Conservation (phyloP, 768 basidiomycete species). For the Termitomyces sp. region DNA sequence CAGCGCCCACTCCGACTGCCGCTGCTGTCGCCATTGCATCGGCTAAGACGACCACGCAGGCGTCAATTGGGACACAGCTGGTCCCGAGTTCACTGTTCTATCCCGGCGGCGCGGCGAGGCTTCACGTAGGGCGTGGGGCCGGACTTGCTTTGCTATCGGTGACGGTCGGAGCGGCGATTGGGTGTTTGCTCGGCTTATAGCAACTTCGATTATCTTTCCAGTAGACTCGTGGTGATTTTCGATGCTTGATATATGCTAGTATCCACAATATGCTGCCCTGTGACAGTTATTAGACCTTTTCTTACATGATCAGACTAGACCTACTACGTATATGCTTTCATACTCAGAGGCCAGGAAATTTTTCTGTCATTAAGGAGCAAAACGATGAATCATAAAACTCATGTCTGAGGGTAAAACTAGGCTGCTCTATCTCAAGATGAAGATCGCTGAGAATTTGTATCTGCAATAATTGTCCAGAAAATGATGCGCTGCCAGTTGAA, state of each 20-base stretch:
- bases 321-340: too few relatives aligned
- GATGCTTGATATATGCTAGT: not conserved
- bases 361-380: too few relatives aligned
- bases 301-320: not conserved
- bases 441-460: constrained; percentile 11
- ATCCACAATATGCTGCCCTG: not conserved
- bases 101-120: not conserved
- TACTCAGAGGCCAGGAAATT: too few relatives aligned
- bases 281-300: not conserved
- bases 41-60: not conserved
- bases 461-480: not conserved
- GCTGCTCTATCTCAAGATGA: constrained; percentile 6
- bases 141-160: not conserved
- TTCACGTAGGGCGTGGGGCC: not conserved
- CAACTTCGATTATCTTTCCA: not conserved
- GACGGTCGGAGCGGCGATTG: not conserved
- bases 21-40: constrained; percentile 13
- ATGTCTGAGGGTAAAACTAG: not conserved
- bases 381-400: constrained; percentile 21
- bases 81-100: constrained; percentile 18
- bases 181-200: not conserved
- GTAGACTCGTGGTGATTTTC: not conserved
- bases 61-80: constrained; percentile 14
- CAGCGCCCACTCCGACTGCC: constrained; percentile 23
- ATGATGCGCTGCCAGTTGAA: too few relatives aligned